phyloP scores from a whole-genome alignment of 2,329 filamentous ascomycete genomes.

The Pseudogymnoascus sp. region DNA sequence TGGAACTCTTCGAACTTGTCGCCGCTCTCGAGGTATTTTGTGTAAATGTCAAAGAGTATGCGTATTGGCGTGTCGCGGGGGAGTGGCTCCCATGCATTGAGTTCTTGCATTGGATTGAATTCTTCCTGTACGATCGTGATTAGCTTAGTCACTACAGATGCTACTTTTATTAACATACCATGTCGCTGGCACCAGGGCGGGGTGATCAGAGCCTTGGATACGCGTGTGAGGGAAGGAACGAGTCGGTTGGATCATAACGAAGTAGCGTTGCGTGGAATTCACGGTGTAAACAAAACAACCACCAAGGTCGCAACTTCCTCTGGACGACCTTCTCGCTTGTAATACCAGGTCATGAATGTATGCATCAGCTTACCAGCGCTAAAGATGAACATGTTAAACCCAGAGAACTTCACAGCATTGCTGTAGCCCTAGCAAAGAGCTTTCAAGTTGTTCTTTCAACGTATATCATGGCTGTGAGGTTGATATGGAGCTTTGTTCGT shows the following conservation, averaged over 20 bases:
- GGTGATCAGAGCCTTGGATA: neutral
- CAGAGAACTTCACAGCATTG: neutral
- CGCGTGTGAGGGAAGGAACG: neutral
- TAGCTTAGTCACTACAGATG: neutral
- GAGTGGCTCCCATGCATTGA: neutral
- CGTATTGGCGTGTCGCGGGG: neutral
- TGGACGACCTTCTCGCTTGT: neutral
- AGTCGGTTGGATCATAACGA: neutral
- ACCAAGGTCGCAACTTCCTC: neutral
- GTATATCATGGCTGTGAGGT: neutral
- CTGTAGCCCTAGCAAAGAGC: neutral
- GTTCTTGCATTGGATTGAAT: neutral
- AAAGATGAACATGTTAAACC: neutral
- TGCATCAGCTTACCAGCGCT: neutral
- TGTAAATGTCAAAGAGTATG: neutral
- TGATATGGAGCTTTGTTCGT: neutral
- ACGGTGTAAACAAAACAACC: neutral
- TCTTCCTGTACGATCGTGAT: neutral
- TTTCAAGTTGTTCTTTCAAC: neutral
- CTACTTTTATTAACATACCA: neutral
- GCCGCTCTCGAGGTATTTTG: neutral
- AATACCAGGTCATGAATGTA: neutral
- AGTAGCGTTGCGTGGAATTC: neutral
- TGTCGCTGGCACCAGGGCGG: neutral
- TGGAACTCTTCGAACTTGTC: neutral